These are phyloP conservation scores for Fraxinus anomala DNA, from an alignment of 257 asterid species.

Conservation along the genomic window DNA sequence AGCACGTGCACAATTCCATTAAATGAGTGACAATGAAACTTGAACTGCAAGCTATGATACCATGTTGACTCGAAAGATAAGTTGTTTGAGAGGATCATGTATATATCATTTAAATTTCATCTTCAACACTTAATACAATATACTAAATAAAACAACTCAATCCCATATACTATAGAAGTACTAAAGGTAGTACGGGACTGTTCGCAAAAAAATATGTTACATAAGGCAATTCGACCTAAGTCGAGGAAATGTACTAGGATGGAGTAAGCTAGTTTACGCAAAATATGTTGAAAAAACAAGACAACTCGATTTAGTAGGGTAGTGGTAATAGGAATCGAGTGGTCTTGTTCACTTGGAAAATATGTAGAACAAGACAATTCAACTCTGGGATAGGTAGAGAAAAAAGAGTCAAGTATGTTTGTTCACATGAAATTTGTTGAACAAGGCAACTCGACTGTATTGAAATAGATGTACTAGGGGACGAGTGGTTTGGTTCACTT, in stretches of 20 bases:
- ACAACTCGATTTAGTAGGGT: too few relatives aligned
- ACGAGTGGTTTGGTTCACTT: too few relatives aligned
- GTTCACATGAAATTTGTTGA: too few relatives aligned
- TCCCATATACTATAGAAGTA: background rate
- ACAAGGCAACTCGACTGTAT: too few relatives aligned
- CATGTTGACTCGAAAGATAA: background rate
- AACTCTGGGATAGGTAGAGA: too few relatives aligned
- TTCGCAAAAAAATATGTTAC: background rate
- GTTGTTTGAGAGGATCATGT: background rate
- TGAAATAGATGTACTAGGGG: too few relatives aligned
- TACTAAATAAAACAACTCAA: background rate
- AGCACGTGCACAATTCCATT: background rate
- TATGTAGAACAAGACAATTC: too few relatives aligned
- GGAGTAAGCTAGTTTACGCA: too few relatives aligned
- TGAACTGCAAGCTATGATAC: background rate
- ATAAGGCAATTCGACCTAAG: background rate
- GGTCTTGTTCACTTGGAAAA: too few relatives aligned
- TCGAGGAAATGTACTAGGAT: background rate
- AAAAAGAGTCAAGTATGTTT: too few relatives aligned
- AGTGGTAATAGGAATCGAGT: too few relatives aligned
- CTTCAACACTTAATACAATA: background rate
- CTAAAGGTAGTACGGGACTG: background rate
- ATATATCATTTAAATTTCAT: background rate
- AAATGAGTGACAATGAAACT: background rate
- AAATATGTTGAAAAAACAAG: background rate